These are phyloP conservation scores for Penicillium sp. DNA, from an alignment of 2,329 filamentous ascomycete genomes.

Conservation along the genomic window DNA sequence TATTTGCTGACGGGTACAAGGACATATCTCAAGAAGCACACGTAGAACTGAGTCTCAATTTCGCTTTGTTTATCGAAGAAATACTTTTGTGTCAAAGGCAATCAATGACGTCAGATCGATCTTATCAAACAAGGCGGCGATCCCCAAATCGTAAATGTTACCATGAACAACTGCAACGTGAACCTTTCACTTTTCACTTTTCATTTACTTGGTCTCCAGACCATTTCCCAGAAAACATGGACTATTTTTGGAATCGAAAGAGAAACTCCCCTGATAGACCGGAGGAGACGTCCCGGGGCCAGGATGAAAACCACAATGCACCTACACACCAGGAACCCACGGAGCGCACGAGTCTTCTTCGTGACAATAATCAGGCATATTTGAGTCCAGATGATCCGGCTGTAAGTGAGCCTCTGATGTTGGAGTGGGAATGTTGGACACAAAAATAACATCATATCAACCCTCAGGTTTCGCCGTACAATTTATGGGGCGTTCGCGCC, in stretches of 20 bases:
- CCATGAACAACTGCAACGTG: not conserved
- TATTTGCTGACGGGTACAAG: too few relatives aligned
- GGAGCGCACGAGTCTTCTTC: constrained; percentile 22
- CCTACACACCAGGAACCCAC: constrained; percentile 24
- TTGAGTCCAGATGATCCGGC: constrained; percentile 24
- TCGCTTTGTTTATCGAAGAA: too few relatives aligned
- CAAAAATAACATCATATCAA: not conserved
- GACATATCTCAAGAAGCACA: too few relatives aligned
- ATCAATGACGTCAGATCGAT: constrained; percentile 8
- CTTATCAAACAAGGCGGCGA: not conserved
- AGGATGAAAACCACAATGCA: constrained; percentile 3
- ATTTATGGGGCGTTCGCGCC: constrained; percentile 83
- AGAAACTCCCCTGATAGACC: constrained; percentile 5
- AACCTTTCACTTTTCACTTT: not conserved
- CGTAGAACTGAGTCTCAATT: too few relatives aligned
- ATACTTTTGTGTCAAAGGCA: not conserved
- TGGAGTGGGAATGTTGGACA: not conserved
- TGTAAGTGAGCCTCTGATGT: constrained; percentile 5
- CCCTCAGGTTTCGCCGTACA: constrained; percentile 72
- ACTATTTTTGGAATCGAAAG: constrained; percentile 11
- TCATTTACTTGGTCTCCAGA: not conserved
- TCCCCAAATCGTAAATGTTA: not conserved
- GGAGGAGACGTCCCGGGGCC: not conserved
- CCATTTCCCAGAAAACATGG: constrained; percentile 8
- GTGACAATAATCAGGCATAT: constrained; percentile 7